These are phyloP conservation scores for Astrocystis sublimbata DNA, from an alignment of 495 filamentous ascomycete genomes.

Conservation along the genomic window DNA sequence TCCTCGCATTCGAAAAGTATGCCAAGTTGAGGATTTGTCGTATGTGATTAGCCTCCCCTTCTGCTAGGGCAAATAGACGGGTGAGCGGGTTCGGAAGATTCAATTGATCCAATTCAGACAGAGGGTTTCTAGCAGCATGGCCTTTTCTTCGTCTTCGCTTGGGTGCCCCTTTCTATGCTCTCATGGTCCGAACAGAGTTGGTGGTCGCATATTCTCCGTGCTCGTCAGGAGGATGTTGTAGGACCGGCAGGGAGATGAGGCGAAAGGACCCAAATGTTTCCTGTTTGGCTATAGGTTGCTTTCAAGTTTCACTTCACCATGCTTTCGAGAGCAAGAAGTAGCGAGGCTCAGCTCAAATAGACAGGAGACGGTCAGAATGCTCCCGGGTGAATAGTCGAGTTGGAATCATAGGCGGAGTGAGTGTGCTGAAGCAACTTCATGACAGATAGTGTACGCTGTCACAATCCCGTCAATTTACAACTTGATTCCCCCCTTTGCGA, in stretches of 20 bases:
- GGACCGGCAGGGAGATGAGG: neutral
- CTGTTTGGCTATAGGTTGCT: neutral
- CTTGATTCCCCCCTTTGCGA: conserved; percentile 12
- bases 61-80: conserved; percentile 16
- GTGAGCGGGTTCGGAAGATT: conserved; percentile 10
- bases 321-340: neutral
- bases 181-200: neutral
- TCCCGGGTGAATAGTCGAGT: neutral
- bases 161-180: neutral
- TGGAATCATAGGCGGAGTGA: neutral
- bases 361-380: neutral
- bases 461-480: neutral
- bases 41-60: conserved; percentile 21
- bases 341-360: neutral
- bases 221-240: neutral
- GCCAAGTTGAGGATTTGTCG: neutral
- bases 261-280: neutral
- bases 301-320: neutral
- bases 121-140: neutral
- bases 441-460: conserved; percentile 10
- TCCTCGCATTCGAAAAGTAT: neutral
- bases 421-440: conserved; percentile 4
- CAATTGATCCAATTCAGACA: too few relatives aligned
- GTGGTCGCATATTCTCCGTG: neutral
- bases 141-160: neutral